Evolutionary conservation across 768 basidiomycete genomes (phyloP).

Genomic region (Agrocybe pediades): DNA sequence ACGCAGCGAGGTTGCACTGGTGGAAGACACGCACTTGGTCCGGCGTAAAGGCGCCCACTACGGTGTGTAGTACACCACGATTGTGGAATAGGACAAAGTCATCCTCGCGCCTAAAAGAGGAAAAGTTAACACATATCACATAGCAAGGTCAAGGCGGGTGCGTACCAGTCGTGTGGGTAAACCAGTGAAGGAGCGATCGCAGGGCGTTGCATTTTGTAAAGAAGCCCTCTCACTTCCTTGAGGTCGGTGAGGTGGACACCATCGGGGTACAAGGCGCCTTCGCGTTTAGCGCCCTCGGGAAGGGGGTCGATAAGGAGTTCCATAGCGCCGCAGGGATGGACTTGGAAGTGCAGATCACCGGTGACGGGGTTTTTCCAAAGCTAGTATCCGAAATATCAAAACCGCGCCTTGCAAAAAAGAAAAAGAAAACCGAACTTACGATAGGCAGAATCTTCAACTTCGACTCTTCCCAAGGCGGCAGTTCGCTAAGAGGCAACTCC

Average conservation of each 20-base stretch:
- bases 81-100: constrained; percentile 20
- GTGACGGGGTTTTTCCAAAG: constrained; percentile 89
- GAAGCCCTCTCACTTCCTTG: constrained; percentile 16
- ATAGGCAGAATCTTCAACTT: constrained; percentile 75
- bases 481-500: constrained; percentile 64
- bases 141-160: neutral
- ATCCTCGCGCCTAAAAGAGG: constrained; percentile 3
- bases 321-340: constrained; percentile 71
- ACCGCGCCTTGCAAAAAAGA: constrained; percentile 2
- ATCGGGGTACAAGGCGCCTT: constrained; percentile 60
- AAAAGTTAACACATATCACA: neutral
- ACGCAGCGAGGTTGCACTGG: constrained; percentile 18
- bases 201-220: constrained; percentile 24
- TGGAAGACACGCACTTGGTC: constrained; percentile 19
- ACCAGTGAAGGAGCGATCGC: constrained; percentile 15
- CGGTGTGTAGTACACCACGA: constrained; percentile 15
- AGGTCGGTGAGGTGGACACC: constrained; percentile 24
- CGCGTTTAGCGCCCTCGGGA: constrained; percentile 48
- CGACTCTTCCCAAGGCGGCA: constrained; percentile 82
- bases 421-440: constrained; percentile 26
- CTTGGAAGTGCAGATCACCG: constrained; percentile 76
- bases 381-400: constrained; percentile 31
- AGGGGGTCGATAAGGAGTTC: constrained; percentile 69
- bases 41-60: constrained; percentile 16
- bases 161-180: constrained; percentile 17